These are phyloP conservation scores for Ricinus communis DNA, from an alignment of 345 rosid genomes.

Conservation along the genomic window DNA sequence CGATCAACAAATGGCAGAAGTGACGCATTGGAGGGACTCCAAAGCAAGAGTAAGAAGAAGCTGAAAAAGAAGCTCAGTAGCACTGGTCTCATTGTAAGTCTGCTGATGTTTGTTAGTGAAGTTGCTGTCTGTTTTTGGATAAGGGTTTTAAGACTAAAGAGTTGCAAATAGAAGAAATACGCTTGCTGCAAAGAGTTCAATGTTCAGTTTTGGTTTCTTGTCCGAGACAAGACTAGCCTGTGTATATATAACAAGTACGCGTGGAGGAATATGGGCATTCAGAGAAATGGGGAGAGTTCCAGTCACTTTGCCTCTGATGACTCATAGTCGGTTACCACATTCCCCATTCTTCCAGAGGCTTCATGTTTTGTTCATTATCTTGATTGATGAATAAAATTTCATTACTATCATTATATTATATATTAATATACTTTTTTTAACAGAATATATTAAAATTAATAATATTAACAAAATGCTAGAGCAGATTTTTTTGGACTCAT, in stretches of 20 bases:
- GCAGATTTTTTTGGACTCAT: too few species aligned
- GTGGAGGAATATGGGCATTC: neutral
- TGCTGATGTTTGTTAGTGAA: neutral
- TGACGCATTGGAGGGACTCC: constrained; percentile 36
- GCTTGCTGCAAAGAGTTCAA: too few species aligned
- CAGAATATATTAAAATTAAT: too few species aligned
- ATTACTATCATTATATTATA: too few species aligned
- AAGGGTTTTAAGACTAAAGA: neutral
- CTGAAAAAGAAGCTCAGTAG: neutral
- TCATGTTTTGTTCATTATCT: constrained; percentile 1
- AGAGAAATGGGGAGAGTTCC: constrained; percentile 7
- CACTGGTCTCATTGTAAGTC: constrained; percentile 17
- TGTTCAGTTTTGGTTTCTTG: neutral
- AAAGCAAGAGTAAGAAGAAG: constrained; percentile 15
- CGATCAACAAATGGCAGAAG: constrained; percentile 47
- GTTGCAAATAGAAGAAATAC: too few species aligned
- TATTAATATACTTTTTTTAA: too few species aligned
- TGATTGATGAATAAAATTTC: too few species aligned
- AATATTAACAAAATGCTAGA: too few species aligned
- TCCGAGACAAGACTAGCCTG: neutral
- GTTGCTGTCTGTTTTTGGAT: neutral
- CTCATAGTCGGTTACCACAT: neutral
- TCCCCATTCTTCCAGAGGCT: constrained; percentile 9
- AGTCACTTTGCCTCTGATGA: neutral
- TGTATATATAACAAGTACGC: neutral